Percentiles rank a stretch among this genome's conserved stretches.
Evolutionary conservation across 1,284 basidiomycete genomes (phyloP).

Genomic region (Sporisorium sorghi): DNA sequence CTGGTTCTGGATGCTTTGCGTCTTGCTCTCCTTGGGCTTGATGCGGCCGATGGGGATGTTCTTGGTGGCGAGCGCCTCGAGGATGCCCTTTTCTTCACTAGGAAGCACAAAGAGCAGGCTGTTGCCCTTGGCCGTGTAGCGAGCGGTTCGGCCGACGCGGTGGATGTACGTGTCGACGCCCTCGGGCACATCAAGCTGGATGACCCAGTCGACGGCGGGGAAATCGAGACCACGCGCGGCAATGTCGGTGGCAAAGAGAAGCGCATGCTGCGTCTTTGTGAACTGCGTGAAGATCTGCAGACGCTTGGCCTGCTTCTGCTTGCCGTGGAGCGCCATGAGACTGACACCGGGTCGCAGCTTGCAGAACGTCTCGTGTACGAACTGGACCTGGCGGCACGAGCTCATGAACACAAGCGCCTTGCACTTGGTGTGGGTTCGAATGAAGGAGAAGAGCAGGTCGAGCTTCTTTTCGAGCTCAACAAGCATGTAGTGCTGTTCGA

Average conservation of each 20-base stretch:
- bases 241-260: constrained; percentile 80
- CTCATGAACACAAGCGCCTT: constrained; percentile 96
- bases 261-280: constrained; percentile 60
- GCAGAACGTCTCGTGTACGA: constrained; percentile 96
- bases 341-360: constrained; percentile 92
- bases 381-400: constrained; percentile 86
- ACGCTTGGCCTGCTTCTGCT: constrained; percentile 92
- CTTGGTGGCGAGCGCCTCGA: constrained; percentile 78
- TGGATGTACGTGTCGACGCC: constrained; percentile 99
- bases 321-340: constrained; percentile 91
- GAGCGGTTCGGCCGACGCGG: constrained; percentile 92
- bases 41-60: constrained; percentile 78
- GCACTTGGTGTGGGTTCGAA: constrained; percentile 90
- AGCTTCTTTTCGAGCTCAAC: constrained; percentile 88
- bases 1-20: constrained; percentile 85
- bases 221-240: constrained; percentile 97
- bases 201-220: constrained; percentile 95
- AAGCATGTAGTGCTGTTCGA: constrained; percentile 91
- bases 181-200: constrained; percentile 97
- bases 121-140: constrained; percentile 91
- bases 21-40: constrained; percentile 90
- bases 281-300: constrained; percentile 71
- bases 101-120: constrained; percentile 85
- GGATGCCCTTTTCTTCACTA: constrained; percentile 92
- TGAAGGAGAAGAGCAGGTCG: constrained; percentile 91